Evolutionary conservation across 176 grass and related monocot genomes (phyloP), one percentile per base, ranked within the genome.

Genomic region (Musa schizocarpa): DNA sequence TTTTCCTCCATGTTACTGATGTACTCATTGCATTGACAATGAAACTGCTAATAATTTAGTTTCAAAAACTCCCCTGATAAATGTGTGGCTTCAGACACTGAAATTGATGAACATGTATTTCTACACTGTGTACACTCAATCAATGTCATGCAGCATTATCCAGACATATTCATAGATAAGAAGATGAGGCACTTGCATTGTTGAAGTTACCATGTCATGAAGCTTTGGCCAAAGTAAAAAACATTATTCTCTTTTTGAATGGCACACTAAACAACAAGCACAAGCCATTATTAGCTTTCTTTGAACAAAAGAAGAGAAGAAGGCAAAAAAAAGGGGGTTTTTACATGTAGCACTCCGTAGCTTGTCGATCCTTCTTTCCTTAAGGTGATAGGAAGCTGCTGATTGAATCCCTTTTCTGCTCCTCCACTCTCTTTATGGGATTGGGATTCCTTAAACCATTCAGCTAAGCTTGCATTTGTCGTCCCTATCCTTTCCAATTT

Each of bases 301-400:
- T 43, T 43, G 4, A 43, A 43, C 34, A 43, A 43, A 6, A 6
- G 4, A 6, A 43, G 34, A 54, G 54, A 83, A 64, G 62, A 50
- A 8, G 48, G 77, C 63, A 74, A 63, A 13, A 50, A 1, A 70
- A 49, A 22, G 75, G 27, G 74, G 58, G 43, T 24, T 11, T 57
- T 99, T 89, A 99, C 96, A 86, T 92, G 82, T 78, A 99, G 91
- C 14, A 87, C 79, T 74, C 84, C 88, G 75, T 99, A 76, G 50
- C 82, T 89, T 92, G 84, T 68, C 91, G 83, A 91, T 23, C 86
- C 86, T 21, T 85, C 85, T 68, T 78, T 95, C 66, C 50, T 84
- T 53, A 92, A 76, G 79, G 82, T 79, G 82, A 99, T 85, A 64
- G 88, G 96, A 78, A 95, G 82, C 73, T 73, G 64, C 50, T 74